Conservation (phyloP, 208 protist genomes). For the Crithidia fasciculata region DNA sequence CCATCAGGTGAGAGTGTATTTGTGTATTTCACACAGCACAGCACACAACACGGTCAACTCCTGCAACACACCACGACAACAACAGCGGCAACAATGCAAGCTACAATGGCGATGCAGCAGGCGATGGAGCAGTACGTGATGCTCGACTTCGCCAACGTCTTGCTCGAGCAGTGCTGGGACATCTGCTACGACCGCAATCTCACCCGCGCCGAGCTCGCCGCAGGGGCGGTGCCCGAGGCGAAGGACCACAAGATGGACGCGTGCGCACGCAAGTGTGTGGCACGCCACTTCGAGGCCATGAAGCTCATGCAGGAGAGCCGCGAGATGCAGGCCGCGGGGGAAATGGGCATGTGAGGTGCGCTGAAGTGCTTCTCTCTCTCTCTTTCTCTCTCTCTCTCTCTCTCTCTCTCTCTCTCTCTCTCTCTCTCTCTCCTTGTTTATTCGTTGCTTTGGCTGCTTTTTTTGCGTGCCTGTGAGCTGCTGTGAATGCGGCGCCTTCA, state of each 20-base stretch:
- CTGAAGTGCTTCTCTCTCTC: too few species aligned
- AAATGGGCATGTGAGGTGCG: not conserved
- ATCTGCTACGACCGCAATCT: constrained; percentile 88
- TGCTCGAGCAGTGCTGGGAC: constrained; percentile 87
- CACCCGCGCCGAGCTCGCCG: constrained; percentile 57
- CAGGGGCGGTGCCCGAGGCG: constrained; percentile 47
- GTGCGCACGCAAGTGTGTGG: constrained; percentile 88
- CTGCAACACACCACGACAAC: too few species aligned
- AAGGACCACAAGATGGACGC: constrained; percentile 80
- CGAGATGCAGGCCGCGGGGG: constrained; percentile 57
- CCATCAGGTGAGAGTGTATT: too few species aligned
- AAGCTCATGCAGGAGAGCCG: constrained; percentile 67
- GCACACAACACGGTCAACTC: too few species aligned
- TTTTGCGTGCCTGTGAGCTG: not conserved
- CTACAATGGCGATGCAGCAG: constrained; percentile 74
- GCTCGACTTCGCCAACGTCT: constrained; percentile 68
- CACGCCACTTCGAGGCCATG: constrained; percentile 89
- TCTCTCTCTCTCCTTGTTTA: not conserved
- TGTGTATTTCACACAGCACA: too few species aligned
- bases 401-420: not conserved
- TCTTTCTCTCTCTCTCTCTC: not conserved
- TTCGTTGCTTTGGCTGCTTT: not conserved
- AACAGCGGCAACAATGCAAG: constrained; percentile 57
- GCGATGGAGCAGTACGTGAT: constrained; percentile 79
- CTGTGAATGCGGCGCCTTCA: too few species aligned